These are phyloP conservation scores for Saturnispora diversa DNA, from an alignment of 805 yeast species.

Conservation along the genomic window DNA sequence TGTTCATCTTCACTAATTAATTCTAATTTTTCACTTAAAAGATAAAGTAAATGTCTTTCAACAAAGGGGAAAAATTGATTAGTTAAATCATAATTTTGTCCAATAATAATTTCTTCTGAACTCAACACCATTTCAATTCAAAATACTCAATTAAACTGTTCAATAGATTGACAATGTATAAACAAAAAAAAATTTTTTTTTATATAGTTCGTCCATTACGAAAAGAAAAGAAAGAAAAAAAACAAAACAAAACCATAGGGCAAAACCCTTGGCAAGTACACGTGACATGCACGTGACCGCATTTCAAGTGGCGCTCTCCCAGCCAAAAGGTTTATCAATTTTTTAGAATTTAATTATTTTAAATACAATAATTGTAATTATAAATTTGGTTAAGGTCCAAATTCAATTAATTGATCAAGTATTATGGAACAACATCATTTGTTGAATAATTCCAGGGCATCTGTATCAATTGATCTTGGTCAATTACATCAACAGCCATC, in stretches of 20 bases:
- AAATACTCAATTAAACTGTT: neutral
- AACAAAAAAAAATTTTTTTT: neutral
- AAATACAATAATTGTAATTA: neutral
- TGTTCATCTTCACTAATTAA: slow-evolving; percentile 27
- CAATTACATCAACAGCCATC: slow-evolving; percentile 12
- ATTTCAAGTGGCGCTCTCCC: no score
- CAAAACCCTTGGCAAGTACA: slow-evolving; percentile 1
- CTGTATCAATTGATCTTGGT: slow-evolving; percentile 11
- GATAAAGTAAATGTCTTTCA: slow-evolving; percentile 54
- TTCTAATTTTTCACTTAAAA: slow-evolving; percentile 19
- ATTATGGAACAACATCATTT: slow-evolving; percentile 12
- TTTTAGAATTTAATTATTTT: no score
- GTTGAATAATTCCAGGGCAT: slow-evolving; percentile 12
- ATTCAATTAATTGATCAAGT: neutral
- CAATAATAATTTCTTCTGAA: slow-evolving; percentile 30
- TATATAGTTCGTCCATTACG: no score
- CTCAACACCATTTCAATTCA: slow-evolving; percentile 7
- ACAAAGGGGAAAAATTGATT: slow-evolving; percentile 47
- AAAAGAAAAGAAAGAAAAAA: neutral
- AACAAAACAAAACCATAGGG: neutral
- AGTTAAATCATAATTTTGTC: slow-evolving; percentile 47
- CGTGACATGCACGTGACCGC: slow-evolving; percentile 10
- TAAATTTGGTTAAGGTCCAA: neutral
- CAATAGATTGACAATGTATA: no score
- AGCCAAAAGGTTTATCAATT: neutral